A percentile compares a stretch with the other conserved stretches of the same genome.
phyloP scores from a whole-genome alignment of 371 early-diverging fungal species.

The Lichtheimia ornata region DNA sequence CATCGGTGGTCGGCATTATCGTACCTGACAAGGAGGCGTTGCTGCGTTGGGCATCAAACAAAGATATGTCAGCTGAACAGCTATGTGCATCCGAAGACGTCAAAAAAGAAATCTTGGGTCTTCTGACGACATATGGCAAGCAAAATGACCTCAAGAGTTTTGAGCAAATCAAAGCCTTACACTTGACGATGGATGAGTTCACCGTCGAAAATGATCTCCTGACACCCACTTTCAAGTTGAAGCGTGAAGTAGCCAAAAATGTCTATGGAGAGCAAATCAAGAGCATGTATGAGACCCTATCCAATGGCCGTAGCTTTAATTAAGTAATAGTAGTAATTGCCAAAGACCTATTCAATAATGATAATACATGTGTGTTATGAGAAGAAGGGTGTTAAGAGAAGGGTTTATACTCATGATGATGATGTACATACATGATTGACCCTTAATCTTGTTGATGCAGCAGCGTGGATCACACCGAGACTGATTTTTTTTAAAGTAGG shows the following conservation, averaged over 20 bases:
- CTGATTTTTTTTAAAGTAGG: no score
- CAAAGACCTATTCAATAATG: no score
- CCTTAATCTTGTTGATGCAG: no score
- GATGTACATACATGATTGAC: no score
- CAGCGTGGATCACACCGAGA: no score
- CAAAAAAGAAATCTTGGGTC: slow-evolving; percentile 57
- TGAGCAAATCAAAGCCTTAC: slow-evolving; percentile 78
- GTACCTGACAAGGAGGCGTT: slow-evolving; percentile 77
- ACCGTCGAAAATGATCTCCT: slow-evolving; percentile 82
- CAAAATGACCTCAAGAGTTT: slow-evolving; percentile 82
- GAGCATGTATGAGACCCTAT: slow-evolving; percentile 60
- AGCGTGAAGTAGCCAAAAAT: slow-evolving; percentile 73
- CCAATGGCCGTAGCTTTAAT: slow-evolving; percentile 46
- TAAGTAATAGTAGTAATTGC: slow-evolving; percentile 4
- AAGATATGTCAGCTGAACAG: slow-evolving; percentile 46
- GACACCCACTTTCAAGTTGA: slow-evolving; percentile 86
- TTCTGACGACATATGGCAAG: slow-evolving; percentile 63
- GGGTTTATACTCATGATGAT: no score
- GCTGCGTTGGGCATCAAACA: slow-evolving; percentile 34
- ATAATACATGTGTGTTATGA: no score
- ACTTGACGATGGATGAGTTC: slow-evolving; percentile 75
- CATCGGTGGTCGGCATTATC: slow-evolving; percentile 81
- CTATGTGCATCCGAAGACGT: slow-evolving; percentile 61
- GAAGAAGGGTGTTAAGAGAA: no score
- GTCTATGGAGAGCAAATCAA: slow-evolving; percentile 65